Evolutionary conservation across 2,329 filamentous ascomycete species (phyloP), one percentile per base, ranked within the genome.

Genomic region (Dactylellina cionopaga): DNA sequence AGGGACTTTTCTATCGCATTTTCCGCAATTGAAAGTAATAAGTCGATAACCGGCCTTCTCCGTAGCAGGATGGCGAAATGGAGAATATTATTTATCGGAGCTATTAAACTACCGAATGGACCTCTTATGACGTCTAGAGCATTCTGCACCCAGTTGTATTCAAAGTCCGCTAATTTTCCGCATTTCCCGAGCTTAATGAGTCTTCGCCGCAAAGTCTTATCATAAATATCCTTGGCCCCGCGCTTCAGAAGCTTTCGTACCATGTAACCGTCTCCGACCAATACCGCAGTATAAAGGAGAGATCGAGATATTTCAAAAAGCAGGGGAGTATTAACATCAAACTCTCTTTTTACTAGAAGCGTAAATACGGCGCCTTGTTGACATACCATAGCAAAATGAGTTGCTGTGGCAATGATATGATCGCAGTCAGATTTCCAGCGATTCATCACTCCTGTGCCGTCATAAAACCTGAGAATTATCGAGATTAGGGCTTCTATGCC

Each of bases 301-400:
- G 56, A 49, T 24, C 25, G 24, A 10, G 56, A 62, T 10, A 62
- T 37, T n/a, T 22, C 17, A 17, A 44, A 62, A 10, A 49, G 29
- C 13, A 44, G 43, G 7, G 55, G 13, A 2, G 44, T 44, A 33
- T 62, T 62, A 1, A 62, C 56, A 22, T 62, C 56, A 24, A 62
- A 62, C 17, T 37, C 24, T 7, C n/a, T 29, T 2, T 22, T 47
- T 11, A 62, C n/a, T 6, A 62, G 33, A 49, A 49, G 6, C 11
- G 43, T 29, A 51, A n/a, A 41, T 51, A 17, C 56, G 7, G 27
- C 43, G 13, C 56, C 56, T 39, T 62, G 56, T 27, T 51, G 43
- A 2, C 33, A 17, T 24, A 49, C 43, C 19, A 62, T 24, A 19
- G 56, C 43, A 51, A 49, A 62, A n/a, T 62, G 41, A 7, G 22